Evolutionary conservation across 2,329 filamentous ascomycete genomes (phyloP).

Genomic region (Penicillium palitans): DNA sequence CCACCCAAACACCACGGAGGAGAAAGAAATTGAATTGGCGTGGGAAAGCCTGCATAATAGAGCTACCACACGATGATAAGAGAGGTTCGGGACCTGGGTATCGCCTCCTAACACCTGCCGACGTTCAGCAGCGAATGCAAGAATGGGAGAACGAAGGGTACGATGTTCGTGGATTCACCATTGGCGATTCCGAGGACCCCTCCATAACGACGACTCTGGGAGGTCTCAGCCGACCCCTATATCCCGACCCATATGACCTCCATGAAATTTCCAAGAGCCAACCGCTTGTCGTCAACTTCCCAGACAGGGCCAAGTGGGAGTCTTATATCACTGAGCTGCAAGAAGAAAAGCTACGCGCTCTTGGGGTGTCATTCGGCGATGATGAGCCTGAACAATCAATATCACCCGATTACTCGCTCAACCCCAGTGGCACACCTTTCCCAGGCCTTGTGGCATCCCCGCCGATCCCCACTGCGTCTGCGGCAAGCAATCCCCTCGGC

Average conservation of each 20-base stretch:
- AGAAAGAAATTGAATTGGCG: slow-evolving; percentile 75
- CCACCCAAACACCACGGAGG: slow-evolving; percentile 36
- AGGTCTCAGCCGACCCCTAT: slow-evolving; percentile 47
- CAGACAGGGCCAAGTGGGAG: slow-evolving; percentile 62
- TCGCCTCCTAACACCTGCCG: slow-evolving; percentile 40
- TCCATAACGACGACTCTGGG: slow-evolving; percentile 32
- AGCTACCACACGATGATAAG: slow-evolving; percentile 67
- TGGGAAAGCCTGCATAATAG: slow-evolving; percentile 71
- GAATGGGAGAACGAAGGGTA: slow-evolving; percentile 48
- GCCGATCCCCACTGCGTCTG: slow-evolving; percentile 75
- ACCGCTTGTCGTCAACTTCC: slow-evolving; percentile 43
- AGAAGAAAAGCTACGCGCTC: slow-evolving; percentile 87
- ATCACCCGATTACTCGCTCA: slow-evolving; percentile 66
- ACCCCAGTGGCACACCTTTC: slow-evolving; percentile 67
- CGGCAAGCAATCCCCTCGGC: slow-evolving; percentile 67
- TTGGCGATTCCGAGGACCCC: slow-evolving; percentile 32
- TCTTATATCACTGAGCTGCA: slow-evolving; percentile 78
- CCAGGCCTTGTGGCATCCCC: slow-evolving; percentile 79
- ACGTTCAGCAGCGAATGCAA: slow-evolving; percentile 42
- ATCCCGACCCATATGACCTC: slow-evolving; percentile 44
- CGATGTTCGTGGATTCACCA: slow-evolving; percentile 43
- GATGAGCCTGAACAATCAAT: slow-evolving; percentile 68
- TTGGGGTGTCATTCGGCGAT: slow-evolving; percentile 80
- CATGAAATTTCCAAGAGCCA: slow-evolving; percentile 37
- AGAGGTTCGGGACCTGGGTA: slow-evolving; percentile 54